Evolutionary conservation across 345 rosid species (phyloP).

Genomic region (Citrus cavaleriei): DNA sequence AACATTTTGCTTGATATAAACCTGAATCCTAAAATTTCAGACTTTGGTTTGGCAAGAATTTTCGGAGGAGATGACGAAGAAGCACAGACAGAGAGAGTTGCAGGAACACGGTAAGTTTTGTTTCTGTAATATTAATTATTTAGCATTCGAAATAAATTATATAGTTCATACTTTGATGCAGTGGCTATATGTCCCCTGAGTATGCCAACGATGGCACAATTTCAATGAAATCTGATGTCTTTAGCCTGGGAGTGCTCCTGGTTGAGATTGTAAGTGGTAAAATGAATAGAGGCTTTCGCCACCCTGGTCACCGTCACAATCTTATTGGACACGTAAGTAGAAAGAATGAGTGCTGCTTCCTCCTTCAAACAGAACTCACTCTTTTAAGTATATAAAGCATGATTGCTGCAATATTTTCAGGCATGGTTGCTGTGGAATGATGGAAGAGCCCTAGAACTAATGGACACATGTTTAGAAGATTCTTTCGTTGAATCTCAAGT

Average conservation of each 20-base stretch:
- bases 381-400: not conserved
- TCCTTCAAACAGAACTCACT: not conserved
- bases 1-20: slow-evolving; percentile 28
- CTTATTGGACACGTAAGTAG: slow-evolving; percentile 29
- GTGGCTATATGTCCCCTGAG: slow-evolving; percentile 28
- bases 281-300: slow-evolving; percentile 28
- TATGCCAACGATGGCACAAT: slow-evolving; percentile 22
- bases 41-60: slow-evolving; percentile 37
- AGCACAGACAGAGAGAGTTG: slow-evolving; percentile 40
- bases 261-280: slow-evolving; percentile 30
- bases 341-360: not conserved
- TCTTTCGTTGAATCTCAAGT: slow-evolving; percentile 9
- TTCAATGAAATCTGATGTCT: slow-evolving; percentile 29
- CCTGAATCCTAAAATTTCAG: slow-evolving; percentile 34
- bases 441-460: slow-evolving; percentile 15
- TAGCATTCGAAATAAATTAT: not conserved
- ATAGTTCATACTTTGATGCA: not conserved
- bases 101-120: slow-evolving; percentile 45
- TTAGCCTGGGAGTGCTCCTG: slow-evolving; percentile 30
- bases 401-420: slow-evolving; percentile 1
- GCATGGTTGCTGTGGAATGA: slow-evolving; percentile 33
- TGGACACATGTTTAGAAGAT: slow-evolving; percentile 6
- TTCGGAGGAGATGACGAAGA: slow-evolving; percentile 18
- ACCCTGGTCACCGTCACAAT: slow-evolving; percentile 9
- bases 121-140: not conserved